Evolutionary conservation across 805 yeast species (phyloP).

Genomic region (Danielozyma ontarioensis): DNA sequence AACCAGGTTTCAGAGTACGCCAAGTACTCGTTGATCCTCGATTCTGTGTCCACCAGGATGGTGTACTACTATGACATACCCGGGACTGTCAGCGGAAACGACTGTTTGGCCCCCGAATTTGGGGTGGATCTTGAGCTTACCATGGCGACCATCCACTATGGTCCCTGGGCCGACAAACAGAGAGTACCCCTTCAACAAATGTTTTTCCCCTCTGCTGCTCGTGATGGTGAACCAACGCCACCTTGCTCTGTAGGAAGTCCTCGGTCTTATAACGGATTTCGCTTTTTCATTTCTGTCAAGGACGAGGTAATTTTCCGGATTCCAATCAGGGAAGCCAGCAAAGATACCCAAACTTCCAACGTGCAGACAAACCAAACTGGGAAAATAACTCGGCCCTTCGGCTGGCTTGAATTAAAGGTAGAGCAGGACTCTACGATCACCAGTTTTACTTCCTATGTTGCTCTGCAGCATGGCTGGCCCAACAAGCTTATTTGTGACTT

Average conservation of each 20-base stretch:
- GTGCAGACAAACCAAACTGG: constrained; percentile 3
- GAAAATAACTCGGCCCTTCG: constrained; percentile 59
- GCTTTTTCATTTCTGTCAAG: constrained; percentile 47
- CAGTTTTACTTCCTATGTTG: constrained; percentile 44
- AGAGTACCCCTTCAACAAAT: constrained; percentile 56
- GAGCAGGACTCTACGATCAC: constrained; percentile 47
- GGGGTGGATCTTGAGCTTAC: constrained; percentile 58
- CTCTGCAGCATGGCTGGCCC: constrained; percentile 52
- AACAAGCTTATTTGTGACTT: constrained; percentile 45
- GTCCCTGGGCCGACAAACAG: constrained; percentile 96
- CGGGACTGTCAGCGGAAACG: constrained; percentile 46
- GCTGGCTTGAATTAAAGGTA: constrained; percentile 81
- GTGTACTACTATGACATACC: constrained; percentile 68
- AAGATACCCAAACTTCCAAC: constrained; percentile 37
- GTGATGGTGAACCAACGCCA: constrained; percentile 45
- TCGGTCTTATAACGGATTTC: constrained; percentile 55
- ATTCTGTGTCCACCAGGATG: constrained; percentile 50
- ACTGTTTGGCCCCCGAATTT: constrained; percentile 20
- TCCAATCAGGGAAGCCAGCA: constrained; percentile 82
- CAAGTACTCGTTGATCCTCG: constrained; percentile 63
- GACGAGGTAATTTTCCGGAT: constrained; percentile 69
- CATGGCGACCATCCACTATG: constrained; percentile 70
- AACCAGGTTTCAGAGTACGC: constrained; percentile 67
- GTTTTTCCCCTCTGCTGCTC: constrained; percentile 62
- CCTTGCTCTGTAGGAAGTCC: constrained; percentile 37